phyloP scores from a whole-genome alignment of 345 rosid species.

The Durio zibethinus region DNA sequence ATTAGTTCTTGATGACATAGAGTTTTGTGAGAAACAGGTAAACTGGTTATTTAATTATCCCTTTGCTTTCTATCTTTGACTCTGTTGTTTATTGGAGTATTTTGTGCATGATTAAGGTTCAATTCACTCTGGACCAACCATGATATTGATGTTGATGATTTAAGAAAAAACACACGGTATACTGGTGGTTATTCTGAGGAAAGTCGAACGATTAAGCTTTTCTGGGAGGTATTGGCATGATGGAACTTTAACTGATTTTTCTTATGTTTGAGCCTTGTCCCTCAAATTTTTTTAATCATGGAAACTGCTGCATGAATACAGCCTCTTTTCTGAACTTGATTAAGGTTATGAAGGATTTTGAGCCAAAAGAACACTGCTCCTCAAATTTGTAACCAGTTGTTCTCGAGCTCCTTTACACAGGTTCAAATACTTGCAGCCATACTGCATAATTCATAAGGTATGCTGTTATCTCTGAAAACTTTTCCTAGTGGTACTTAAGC shows the following conservation, averaged over 20 bases:
- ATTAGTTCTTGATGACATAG: constrained; percentile 95
- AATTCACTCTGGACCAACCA: constrained; percentile 72
- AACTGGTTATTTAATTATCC: constrained; percentile 3
- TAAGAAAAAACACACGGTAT: constrained; percentile 72
- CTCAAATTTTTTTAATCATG: background rate
- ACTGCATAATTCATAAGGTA: constrained; percentile 92
- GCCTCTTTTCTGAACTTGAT: constrained; percentile 14
- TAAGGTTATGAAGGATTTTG: constrained; percentile 82
- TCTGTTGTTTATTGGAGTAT: constrained; percentile 20
- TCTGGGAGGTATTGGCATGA: constrained; percentile 77
- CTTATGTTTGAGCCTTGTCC: background rate
- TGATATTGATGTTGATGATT: constrained; percentile 88
- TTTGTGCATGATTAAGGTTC: constrained; percentile 53
- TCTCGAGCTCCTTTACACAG: constrained; percentile 94
- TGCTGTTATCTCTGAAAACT: constrained; percentile 9
- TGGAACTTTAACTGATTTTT: constrained; percentile 9
- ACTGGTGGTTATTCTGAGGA: constrained; percentile 91
- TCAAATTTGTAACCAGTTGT: constrained; percentile 97
- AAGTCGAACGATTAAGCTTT: constrained; percentile 78
- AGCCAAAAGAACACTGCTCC: constrained; percentile 87
- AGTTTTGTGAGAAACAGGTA: constrained; percentile 98
- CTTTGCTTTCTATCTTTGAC: constrained; percentile 6
- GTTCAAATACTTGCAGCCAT: constrained; percentile 89
- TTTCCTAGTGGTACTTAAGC: background rate
- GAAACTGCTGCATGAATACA: background rate